Base-by-base conservation (phyloP, 2,329 filamentous ascomycete species). In the Grosmannia penicillata region DNA sequence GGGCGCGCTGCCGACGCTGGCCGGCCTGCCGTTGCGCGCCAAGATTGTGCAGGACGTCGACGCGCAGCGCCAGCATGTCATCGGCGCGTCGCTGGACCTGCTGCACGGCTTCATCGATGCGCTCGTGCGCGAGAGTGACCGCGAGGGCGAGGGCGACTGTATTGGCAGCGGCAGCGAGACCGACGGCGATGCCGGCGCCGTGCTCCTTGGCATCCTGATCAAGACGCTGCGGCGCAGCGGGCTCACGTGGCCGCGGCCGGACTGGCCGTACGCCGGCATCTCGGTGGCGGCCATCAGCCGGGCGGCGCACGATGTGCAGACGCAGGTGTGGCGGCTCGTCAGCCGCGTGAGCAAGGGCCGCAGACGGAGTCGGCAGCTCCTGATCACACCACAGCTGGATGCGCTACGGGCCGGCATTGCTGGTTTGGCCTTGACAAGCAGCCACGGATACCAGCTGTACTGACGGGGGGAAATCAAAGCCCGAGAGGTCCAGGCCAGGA, bases 1-100 rank as follows among this genome's bases (percentile, higher is more conserved):
- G 3, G 51, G 51, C 0, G 48, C 50, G 1, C 46, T 56, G 26
- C 42, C 43, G 15, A 44, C 38, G 8, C 38, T 52, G 37, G 11
- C 39, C 1, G 48, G 50, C 8, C 44, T 56, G 37, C 52, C 54
- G 2, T 47, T 57, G 37, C 44, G 49, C 2, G 47, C 52, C 21
- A 53, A 51, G 37, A 47, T 56, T 8, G 24, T 40, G 48, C 50
- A 49, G 13, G 45, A 50, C 37, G 51, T 57, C 36, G 51, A 57
- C 36, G 30, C 27, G 8, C 45, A 51, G 36, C 49, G 54, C 8
- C 50, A 53, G 40, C 37, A 45, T 25, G 43, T 51, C 2, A 43
- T 56, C 23, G 39, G 31, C 4, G 33, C 46, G 21, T 45, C 52
- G 9, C 37, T 54, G 11, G 37, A 41, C 14, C 24, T 45, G 4